Percentiles rank a stretch among this genome's conserved stretches.
phyloP scores from a whole-genome alignment of 2,329 filamentous ascomycete species.

The Cryphonectria nitschkei region DNA sequence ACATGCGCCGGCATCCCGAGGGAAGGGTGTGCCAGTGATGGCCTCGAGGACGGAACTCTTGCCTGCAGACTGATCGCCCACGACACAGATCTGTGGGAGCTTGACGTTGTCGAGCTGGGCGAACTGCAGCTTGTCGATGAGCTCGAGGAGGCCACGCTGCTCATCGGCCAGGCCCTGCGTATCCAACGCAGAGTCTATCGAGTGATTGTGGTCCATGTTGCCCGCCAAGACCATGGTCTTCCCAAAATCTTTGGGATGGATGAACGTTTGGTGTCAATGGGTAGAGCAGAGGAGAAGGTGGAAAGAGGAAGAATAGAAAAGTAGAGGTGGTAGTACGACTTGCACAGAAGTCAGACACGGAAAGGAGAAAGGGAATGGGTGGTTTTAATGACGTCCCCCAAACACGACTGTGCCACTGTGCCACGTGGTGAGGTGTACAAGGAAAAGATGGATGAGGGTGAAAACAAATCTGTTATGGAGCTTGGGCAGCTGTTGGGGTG shows the following conservation, averaged over 20 bases:
- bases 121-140: slow-evolving; percentile 49
- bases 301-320: neutral
- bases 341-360: neutral
- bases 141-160: slow-evolving; percentile 60
- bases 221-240: slow-evolving; percentile 17
- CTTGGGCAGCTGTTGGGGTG: neutral
- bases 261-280: no score
- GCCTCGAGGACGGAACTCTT: slow-evolving; percentile 68
- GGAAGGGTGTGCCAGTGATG: slow-evolving; percentile 65
- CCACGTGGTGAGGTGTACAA: neutral
- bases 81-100: slow-evolving; percentile 65
- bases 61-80: slow-evolving; percentile 66
- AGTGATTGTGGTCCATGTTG: slow-evolving; percentile 33
- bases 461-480: neutral
- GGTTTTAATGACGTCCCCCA: slow-evolving; percentile 7
- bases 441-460: neutral
- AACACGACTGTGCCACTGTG: neutral
- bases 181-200: slow-evolving; percentile 53
- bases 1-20: slow-evolving; percentile 61
- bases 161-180: slow-evolving; percentile 56
- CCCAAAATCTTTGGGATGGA: neutral
- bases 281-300: neutral
- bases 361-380: neutral
- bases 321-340: neutral
- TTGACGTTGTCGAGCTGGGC: slow-evolving; percentile 44